Conservation (phyloP, 2,329 filamentous ascomycete species). For the Venturia oleaginea region DNA sequence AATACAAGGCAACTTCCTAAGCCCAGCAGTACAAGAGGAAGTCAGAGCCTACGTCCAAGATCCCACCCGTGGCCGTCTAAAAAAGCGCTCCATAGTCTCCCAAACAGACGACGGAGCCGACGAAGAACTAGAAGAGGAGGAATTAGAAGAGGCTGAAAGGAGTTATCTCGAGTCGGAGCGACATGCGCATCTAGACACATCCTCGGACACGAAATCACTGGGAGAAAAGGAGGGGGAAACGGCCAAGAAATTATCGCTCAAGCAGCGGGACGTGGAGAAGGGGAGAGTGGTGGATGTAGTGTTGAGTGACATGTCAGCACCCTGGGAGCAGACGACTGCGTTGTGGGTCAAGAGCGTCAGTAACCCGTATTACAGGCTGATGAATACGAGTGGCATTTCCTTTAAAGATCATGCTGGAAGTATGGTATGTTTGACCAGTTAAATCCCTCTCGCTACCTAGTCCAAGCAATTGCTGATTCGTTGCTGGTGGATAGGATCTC, state of each 20-base stretch:
- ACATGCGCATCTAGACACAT: conserved; percentile 27
- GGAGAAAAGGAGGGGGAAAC: conserved; percentile 13
- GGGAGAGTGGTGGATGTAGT: conserved; percentile 76
- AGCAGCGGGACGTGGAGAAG: conserved; percentile 29
- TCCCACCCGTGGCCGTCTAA: conserved; percentile 48
- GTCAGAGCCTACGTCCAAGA: conserved; percentile 67
- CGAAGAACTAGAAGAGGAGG: conserved; percentile 16
- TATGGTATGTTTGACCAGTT: conserved; percentile 59
- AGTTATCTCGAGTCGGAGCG: conserved; percentile 57
- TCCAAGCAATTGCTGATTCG: not conserved
- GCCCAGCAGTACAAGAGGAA: conserved; percentile 61
- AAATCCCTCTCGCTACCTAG: not conserved
- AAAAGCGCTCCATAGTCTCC: conserved; percentile 22
- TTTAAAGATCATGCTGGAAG: conserved; percentile 87
- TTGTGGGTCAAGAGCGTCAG: conserved; percentile 83
- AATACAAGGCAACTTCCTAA: conserved; percentile 90
- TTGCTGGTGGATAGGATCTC: conserved; percentile 57
- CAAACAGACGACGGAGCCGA: conserved; percentile 19
- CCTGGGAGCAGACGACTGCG: conserved; percentile 74
- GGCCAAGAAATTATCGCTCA: conserved; percentile 22
- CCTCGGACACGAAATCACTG: not conserved
- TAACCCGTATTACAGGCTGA: conserved; percentile 92
- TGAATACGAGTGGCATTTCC: conserved; percentile 88
- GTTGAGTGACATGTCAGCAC: conserved; percentile 97
- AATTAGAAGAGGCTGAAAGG: conserved; percentile 22